These are phyloP conservation scores for Arthrinium phaeospermum DNA, from an alignment of 2,329 filamentous ascomycete genomes.

Conservation along the genomic window DNA sequence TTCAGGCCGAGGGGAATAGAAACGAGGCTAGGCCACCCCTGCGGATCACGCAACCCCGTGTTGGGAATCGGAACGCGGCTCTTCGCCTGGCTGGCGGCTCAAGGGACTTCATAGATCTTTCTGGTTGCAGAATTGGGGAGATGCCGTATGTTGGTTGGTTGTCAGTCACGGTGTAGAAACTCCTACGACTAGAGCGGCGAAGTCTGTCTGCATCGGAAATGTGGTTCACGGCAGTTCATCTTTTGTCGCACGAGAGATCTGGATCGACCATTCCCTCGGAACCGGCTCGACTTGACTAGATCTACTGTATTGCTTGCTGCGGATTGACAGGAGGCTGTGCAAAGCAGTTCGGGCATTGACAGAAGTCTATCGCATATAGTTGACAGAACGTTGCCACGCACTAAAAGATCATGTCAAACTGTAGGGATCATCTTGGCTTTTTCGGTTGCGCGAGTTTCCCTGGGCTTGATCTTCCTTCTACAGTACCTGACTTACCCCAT, in stretches of 20 bases:
- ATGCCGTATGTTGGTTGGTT: neutral
- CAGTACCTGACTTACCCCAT: neutral
- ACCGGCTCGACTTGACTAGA: neutral
- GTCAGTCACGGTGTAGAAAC: neutral
- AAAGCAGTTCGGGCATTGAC: constrained; percentile 1
- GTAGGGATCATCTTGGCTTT: neutral
- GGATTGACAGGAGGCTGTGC: constrained; percentile 6
- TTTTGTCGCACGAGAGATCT: neutral
- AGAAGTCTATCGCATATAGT: neutral
- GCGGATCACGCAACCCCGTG: neutral
- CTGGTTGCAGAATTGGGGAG: too few relatives aligned
- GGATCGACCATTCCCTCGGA: neutral
- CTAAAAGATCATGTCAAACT: neutral
- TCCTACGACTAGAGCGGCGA: neutral
- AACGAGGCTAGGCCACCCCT: constrained; percentile 6
- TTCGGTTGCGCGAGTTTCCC: neutral
- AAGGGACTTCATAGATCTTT: neutral
- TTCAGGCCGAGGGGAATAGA: neutral
- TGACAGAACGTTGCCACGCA: neutral
- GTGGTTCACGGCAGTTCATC: neutral
- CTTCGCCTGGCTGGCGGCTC: neutral
- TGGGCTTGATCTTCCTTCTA: neutral
- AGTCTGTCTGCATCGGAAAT: neutral
- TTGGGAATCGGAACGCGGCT: neutral
- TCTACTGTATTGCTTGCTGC: neutral